Base-by-base conservation (phyloP, 345 rosid species). In the Psidium guajava region DNA sequence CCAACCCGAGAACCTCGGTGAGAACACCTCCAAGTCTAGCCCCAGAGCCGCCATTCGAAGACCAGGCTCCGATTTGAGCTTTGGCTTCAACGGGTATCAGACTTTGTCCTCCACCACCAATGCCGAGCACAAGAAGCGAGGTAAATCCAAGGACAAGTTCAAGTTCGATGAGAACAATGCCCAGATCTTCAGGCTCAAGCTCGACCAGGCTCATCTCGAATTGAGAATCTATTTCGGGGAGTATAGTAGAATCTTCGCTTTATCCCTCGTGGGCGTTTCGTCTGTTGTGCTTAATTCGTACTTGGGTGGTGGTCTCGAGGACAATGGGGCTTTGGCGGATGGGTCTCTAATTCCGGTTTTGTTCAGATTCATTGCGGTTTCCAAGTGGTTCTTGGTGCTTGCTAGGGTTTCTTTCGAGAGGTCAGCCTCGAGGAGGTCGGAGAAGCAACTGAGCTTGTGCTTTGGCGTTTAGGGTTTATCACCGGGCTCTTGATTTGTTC, bases 141-240 rank as follows among this genome's bases (percentile, higher is more conserved):
- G 82, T 58, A 90, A 93, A 90, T 90, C 98, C 85, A 96, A 93
- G 83, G 98, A 94, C 13, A 94, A 93, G 88, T 90, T 91, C 80
- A 96, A 96, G 85, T 96, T 96, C 89, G 99, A 95, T 87, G 99
- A 96, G 82, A 91, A 85, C 91, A 94, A 94, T 84, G 99, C 99
- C 44, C 99, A 95, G 97, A 96, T 95, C 95, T 96, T 97, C 85
- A 88, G 98, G 54, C 87, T 97, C 56, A 97, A 92, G 86, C 98
- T 97, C 84, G 99, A 97, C 56, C 92, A 94, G 81, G 92, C 86
- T 75, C 98, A 94, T 87, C 96, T 95, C 84, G 94, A 90, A 86
- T 89, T 97, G 22, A 91, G 97, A 36, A 88, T 97, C 82, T 95
- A 90, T 80, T 95, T 89, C 93, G 64, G 84, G 2, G 96, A 94